Percentiles rank a stretch among this genome's conserved stretches.
These are phyloP conservation scores for Epichloe brachyelytri DNA, from an alignment of 2,329 filamentous ascomycete species.

Conservation along the genomic window DNA sequence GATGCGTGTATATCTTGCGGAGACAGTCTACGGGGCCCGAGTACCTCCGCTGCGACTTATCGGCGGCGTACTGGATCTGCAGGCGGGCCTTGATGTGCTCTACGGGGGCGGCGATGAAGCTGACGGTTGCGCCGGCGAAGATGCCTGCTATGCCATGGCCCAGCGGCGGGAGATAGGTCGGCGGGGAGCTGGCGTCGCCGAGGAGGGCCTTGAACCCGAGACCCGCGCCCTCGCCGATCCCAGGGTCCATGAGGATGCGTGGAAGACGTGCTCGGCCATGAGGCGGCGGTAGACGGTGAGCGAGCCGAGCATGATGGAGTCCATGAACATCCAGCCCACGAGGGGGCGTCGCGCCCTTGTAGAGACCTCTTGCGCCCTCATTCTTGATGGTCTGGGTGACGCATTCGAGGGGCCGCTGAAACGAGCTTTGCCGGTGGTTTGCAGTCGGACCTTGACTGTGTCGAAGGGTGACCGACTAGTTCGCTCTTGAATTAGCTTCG, in stretches of 20 bases:
- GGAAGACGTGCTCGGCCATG: conserved; percentile 69
- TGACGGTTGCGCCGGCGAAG: conserved; percentile 78
- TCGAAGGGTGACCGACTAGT: conserved; percentile 65
- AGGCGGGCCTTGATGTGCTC: conserved; percentile 91
- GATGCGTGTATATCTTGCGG: conserved; percentile 51
- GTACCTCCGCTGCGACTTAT: conserved; percentile 68
- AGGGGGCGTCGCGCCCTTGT: conserved; percentile 86
- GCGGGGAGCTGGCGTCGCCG: background rate
- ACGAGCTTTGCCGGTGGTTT: conserved; percentile 64
- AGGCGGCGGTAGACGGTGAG: conserved; percentile 81
- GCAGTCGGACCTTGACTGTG: conserved; percentile 90
- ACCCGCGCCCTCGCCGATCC: conserved; percentile 11
- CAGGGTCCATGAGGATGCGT: conserved; percentile 23
- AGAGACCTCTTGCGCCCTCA: conserved; percentile 74
- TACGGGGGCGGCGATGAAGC: conserved; percentile 82
- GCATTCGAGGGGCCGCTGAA: conserved; percentile 85
- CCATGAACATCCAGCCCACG: conserved; percentile 98
- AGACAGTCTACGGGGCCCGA: conserved; percentile 77
- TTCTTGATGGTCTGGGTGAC: conserved; percentile 70
- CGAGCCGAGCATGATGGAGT: conserved; percentile 78
- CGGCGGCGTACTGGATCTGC: conserved; percentile 82
- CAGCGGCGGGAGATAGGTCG: conserved; percentile 49
- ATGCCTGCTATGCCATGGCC: conserved; percentile 84
- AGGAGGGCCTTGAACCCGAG: conserved; percentile 7
- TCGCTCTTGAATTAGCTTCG: too few species aligned